Conservation (phyloP, 305 asterid genomes). For the Ilex paraguariensis region DNA sequence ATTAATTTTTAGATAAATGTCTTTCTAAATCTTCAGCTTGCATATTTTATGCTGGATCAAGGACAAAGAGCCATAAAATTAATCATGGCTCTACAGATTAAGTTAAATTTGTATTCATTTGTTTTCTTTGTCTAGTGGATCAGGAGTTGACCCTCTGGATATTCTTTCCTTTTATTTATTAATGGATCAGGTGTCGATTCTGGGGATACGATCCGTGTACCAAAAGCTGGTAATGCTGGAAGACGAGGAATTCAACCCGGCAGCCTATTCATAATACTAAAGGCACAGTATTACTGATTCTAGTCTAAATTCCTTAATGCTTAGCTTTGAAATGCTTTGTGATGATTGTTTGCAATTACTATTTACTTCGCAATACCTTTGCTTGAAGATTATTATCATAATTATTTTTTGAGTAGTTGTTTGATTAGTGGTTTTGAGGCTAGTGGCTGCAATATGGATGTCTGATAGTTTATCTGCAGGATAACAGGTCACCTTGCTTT, state of each 20-base stretch:
- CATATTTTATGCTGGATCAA: not conserved
- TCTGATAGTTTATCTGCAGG: no score
- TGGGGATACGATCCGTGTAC: conserved; percentile 73
- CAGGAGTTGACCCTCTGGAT: conserved; percentile 86
- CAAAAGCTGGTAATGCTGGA: conserved; percentile 80
- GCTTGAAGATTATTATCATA: no score
- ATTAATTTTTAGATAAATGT: no score
- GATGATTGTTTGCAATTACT: no score
- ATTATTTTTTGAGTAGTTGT: no score
- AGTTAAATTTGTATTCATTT: conserved; percentile 10
- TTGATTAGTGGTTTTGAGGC: no score
- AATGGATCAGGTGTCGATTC: conserved; percentile 69
- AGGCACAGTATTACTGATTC: conserved; percentile 36
- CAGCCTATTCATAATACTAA: conserved; percentile 57
- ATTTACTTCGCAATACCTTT: no score
- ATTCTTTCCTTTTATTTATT: conserved; percentile 1
- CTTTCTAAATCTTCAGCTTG: no score
- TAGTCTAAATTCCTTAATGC: not conserved
- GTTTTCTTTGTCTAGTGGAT: conserved; percentile 15
- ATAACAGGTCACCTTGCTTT: no score
- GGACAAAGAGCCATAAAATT: conserved; percentile 9
- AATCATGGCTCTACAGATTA: not conserved
- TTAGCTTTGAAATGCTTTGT: no score
- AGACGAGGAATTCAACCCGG: conserved; percentile 64
- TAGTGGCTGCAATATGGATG: no score